Percentiles rank a stretch among this genome's conserved stretches.
Conservation (phyloP, 2,329 filamentous ascomycete genomes). For the Paraconiothyrium sp. region DNA sequence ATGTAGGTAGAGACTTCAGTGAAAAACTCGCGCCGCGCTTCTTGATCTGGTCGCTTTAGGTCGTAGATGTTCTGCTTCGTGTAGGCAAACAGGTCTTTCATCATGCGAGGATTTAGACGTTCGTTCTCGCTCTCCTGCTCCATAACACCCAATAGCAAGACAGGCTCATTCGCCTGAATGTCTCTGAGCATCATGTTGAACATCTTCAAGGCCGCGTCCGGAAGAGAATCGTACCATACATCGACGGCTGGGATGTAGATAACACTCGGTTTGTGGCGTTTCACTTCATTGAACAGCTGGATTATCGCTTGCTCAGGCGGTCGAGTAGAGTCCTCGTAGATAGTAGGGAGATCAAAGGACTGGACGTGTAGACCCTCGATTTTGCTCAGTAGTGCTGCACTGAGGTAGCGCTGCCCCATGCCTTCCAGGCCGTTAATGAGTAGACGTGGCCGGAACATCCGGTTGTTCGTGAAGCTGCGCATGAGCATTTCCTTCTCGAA, state of each 20-base stretch:
- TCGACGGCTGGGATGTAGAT: slow-evolving; percentile 94
- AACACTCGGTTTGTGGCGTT: slow-evolving; percentile 92
- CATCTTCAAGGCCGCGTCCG: slow-evolving; percentile 75
- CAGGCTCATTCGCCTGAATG: slow-evolving; percentile 88
- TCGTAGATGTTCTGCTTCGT: slow-evolving; percentile 80
- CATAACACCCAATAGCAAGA: slow-evolving; percentile 86
- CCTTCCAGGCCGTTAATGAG: slow-evolving; percentile 83
- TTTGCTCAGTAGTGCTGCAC: slow-evolving; percentile 84
- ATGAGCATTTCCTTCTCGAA: slow-evolving; percentile 84
- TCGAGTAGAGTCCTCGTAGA: slow-evolving; percentile 83
- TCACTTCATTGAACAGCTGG: slow-evolving; percentile 89
- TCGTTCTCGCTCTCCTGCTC: slow-evolving; percentile 71
- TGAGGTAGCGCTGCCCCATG: slow-evolving; percentile 94
- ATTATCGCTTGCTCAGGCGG: slow-evolving; percentile 89
- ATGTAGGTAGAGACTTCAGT: slow-evolving; percentile 77
- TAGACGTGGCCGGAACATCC: slow-evolving; percentile 87
- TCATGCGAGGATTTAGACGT: slow-evolving; percentile 66
- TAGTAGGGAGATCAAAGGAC: slow-evolving; percentile 87
- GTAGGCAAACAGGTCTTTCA: slow-evolving; percentile 85
- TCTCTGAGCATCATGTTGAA: slow-evolving; percentile 84
- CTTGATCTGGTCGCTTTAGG: slow-evolving; percentile 72
- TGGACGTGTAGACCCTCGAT: slow-evolving; percentile 95
- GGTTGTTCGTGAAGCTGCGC: slow-evolving; percentile 79
- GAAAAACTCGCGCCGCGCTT: slow-evolving; percentile 83
- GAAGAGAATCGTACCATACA: slow-evolving; percentile 79